Conservation (phyloP, 768 basidiomycete genomes). For the Leucocoprinus birnbaumii region DNA sequence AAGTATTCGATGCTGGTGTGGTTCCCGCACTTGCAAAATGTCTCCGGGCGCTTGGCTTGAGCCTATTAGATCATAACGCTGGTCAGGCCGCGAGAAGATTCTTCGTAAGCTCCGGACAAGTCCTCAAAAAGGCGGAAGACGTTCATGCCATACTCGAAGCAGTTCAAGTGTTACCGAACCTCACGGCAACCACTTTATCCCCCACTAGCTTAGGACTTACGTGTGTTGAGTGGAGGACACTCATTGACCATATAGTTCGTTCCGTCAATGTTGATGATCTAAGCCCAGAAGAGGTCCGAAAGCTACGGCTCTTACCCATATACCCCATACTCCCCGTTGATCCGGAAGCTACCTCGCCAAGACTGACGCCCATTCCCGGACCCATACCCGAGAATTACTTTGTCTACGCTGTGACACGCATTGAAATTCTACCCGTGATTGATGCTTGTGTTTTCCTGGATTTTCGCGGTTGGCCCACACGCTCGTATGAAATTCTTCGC, state of each 20-base stretch:
- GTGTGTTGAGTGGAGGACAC: background rate
- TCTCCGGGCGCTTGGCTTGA: background rate
- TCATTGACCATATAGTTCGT: constrained; percentile 4
- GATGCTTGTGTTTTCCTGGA: constrained; percentile 6
- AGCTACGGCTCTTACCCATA: constrained; percentile 4
- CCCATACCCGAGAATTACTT: constrained; percentile 5
- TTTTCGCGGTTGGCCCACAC: background rate
- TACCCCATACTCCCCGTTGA: constrained; percentile 3
- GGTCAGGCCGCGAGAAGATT: background rate
- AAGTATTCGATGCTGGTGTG: constrained; percentile 2
- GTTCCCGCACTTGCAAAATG: background rate
- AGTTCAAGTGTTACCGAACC: background rate
- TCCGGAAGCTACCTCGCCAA: background rate
- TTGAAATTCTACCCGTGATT: constrained; percentile 6
- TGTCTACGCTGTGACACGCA: background rate
- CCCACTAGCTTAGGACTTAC: constrained; percentile 3
- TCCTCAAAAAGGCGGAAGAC: background rate
- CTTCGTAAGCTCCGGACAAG: background rate
- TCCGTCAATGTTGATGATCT: background rate
- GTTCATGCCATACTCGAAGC: background rate
- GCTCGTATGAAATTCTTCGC: background rate
- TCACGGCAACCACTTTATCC: background rate
- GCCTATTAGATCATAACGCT: background rate
- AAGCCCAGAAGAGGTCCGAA: background rate
- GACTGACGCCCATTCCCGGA: background rate